Evolutionary conservation across 2,329 filamentous ascomycete species (phyloP).

Genomic region (Cryphonectria japonica): DNA sequence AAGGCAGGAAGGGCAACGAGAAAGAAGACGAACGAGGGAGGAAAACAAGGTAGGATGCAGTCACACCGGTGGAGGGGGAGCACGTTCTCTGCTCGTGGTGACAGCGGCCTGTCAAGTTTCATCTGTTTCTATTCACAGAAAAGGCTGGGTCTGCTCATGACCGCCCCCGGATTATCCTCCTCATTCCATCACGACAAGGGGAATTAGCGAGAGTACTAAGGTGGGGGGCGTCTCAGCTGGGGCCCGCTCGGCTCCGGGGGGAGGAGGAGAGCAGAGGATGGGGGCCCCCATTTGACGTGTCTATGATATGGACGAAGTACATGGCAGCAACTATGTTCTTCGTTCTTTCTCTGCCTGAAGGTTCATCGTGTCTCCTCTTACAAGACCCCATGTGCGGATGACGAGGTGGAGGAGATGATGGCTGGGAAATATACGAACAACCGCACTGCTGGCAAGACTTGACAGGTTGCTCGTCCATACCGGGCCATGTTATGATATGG

Average conservation of each 20-base stretch:
- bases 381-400: background rate
- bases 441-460: background rate
- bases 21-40: background rate
- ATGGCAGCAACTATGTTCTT: background rate
- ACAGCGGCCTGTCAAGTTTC: conserved; percentile 1
- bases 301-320: background rate
- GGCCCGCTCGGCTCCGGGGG: background rate
- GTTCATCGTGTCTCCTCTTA: background rate
- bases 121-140: conserved; percentile 6
- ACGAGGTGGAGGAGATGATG: background rate
- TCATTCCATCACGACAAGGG: background rate
- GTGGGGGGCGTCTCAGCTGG: background rate
- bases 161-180: background rate
- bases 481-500: background rate
- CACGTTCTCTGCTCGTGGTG: background rate
- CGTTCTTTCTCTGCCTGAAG: background rate
- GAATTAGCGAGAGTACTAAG: background rate
- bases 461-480: background rate
- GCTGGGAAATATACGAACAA: background rate
- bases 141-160: background rate
- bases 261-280: background rate
- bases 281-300: background rate
- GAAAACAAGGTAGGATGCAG: background rate
- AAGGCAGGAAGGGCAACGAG: background rate
- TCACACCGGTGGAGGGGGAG: background rate